Base-by-base conservation (phyloP, 495 filamentous ascomycete species). In the Recurvomyces mirabilis region DNA sequence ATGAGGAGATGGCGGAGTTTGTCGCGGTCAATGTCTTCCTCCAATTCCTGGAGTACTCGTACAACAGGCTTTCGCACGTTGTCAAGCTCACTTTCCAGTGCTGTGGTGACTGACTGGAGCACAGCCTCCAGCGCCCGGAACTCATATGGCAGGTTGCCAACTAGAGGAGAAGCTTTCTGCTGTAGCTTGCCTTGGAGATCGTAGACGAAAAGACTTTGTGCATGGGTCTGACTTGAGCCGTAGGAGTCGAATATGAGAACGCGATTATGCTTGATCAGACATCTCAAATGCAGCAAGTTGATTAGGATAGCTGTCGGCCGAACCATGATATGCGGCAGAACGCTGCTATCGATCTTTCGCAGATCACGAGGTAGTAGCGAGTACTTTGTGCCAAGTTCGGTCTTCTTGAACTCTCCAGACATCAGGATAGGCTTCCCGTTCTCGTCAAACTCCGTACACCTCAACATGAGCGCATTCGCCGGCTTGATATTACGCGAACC, bases 261-360 rank as follows among this genome's bases (percentile, higher is more conserved):
- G 5, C 87, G 81, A 53, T 98, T 82, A 26, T 85, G 74, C 62
- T 95, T 95, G 58, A 98, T 95, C 11, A 98, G 71, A 18, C 93
- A 87, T 18, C 89, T 81, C 21, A 98, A 71, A 59, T 98, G 91
- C 11, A 98, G 74, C 14, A 98, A 72, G 54, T 95, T 96, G 55
- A 98, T 82, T 0, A 98, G 71, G 46, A 98, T 96, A 9, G 91
- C 87, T 29, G 82, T 87, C 21, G 87, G 87, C 37, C 91, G 88
- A 43, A 98, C 81, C 41, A 96, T 79, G 38, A 98, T 96, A 52
- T 94, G 85, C 4, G 91, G 91, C n/a, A 98, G 75, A 49, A 93
- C 82, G 38, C 85, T 94, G n/a, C 87, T 93, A 59, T 95, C 91
- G 54, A 96, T 94, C 61, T 98, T 98, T 54, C 91, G 84, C 6